Evolutionary conservation across 1,284 basidiomycete genomes (phyloP), one percentile per base, ranked within the genome.

Genomic region (Amylostereum areolatum): DNA sequence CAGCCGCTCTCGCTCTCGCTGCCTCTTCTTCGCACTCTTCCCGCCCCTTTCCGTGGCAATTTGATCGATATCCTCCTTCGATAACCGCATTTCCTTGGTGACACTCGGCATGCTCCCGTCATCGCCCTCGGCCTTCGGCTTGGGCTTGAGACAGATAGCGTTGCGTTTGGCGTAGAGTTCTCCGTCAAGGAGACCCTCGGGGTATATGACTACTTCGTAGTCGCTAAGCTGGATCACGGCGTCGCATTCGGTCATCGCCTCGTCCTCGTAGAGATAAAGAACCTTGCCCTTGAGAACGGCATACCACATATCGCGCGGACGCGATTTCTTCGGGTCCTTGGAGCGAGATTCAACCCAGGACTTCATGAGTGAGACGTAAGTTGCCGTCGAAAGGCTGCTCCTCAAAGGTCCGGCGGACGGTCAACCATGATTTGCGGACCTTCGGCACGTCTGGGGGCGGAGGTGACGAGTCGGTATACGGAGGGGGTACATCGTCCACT

Each of bases 201-300:
- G 86, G 62, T 78, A 89, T 39, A 96, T 71, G 27, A 75, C 68
- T 36, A 94, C 85, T 45, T 85, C 76, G 65, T 92, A 88, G 7
- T 81, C 69, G 44, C 82, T 73, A 45, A 97, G 69, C 63, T 93
- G 85, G 45, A 97, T 79, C 9, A 84, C 92, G 3, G 85, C 90
- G 59, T 87, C 85, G 67, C 89, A 92, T 59, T 96, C 92, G 41
- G 78, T 78, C 82, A 90, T 89, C 28, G 74, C 75, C 66, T 95
- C 90, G 66, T 93, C 89, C 65, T 95, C 90, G 68, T 96, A 96
- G 24, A 97, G 71, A 66, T 92, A 97, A 25, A 97, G 72, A 33
- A 94, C 84, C 57, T 81, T 85, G 41, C 89, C 89, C 74, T 95
- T 96, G 61, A 97, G 76, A 3, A 85, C 88, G 48, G 85, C 85